Percentiles rank a stretch among this genome's conserved stretches.
These are phyloP conservation scores for Ascomycota sp. DNA, from an alignment of 2,329 filamentous ascomycete genomes.

Conservation along the genomic window DNA sequence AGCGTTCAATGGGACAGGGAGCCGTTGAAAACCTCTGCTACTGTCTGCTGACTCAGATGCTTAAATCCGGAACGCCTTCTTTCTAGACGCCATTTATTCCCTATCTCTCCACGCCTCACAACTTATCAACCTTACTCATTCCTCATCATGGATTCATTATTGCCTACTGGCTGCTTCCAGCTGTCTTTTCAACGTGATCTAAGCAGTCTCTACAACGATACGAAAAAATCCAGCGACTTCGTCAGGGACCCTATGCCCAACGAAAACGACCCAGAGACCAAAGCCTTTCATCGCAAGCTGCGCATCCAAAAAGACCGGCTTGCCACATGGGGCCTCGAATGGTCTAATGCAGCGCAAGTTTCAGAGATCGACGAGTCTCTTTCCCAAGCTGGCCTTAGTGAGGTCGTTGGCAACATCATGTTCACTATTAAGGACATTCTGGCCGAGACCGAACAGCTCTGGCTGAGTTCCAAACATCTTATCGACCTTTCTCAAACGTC, in stretches of 20 bases:
- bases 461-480: slow-evolving; percentile 33
- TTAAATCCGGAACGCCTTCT: no score
- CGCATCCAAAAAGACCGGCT: slow-evolving; percentile 61
- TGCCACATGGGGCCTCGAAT: slow-evolving; percentile 60
- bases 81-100: neutral
- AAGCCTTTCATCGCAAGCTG: slow-evolving; percentile 50
- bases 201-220: slow-evolving; percentile 58
- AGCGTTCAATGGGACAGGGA: no score
- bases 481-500: slow-evolving; percentile 17
- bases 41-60: no score
- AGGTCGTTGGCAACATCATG: slow-evolving; percentile 59
- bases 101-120: neutral
- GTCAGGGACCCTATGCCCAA: slow-evolving; percentile 42
- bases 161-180: slow-evolving; percentile 29
- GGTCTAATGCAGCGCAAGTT: slow-evolving; percentile 49
- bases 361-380: slow-evolving; percentile 49
- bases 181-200: slow-evolving; percentile 38
- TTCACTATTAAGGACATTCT: slow-evolving; percentile 60
- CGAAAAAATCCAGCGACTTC: slow-evolving; percentile 55
- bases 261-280: slow-evolving; percentile 44
- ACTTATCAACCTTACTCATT: neutral
- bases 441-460: slow-evolving; percentile 52
- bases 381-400: slow-evolving; percentile 51
- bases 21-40: no score
- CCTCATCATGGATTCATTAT: slow-evolving; percentile 24